A percentile compares a stretch with the other conserved stretches of the same genome.
Conservation (phyloP, 768 basidiomycete species). For the Lactarius sanguifluus region DNA sequence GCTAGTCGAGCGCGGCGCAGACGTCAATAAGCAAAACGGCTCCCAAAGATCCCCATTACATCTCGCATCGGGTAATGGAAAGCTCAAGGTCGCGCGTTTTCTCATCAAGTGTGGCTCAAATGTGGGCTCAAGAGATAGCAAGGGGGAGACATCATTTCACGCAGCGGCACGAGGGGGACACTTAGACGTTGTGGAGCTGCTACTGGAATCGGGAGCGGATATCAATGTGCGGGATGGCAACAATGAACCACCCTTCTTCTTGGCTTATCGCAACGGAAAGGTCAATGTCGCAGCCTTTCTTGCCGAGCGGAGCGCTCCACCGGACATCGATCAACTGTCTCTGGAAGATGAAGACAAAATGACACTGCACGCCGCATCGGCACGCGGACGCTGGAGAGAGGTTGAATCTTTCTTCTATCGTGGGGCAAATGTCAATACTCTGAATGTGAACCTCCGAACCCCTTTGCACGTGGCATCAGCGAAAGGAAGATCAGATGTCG, state of each 20-base stretch:
- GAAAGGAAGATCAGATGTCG: neutral
- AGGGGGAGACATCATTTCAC: neutral
- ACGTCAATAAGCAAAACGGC: neutral
- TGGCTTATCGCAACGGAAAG: neutral
- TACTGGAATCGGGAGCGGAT: conserved; percentile 7
- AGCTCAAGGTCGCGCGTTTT: neutral
- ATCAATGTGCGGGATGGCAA: neutral
- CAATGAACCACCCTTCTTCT: neutral
- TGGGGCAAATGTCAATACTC: neutral
- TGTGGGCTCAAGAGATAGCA: neutral
- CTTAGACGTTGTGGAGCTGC: neutral
- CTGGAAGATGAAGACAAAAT: no score
- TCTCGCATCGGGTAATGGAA: fast-evolving
- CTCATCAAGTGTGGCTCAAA: neutral
- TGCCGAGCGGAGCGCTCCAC: no score
- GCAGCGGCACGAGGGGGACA: neutral
- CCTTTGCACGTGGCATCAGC: neutral
- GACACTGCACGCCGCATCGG: neutral
- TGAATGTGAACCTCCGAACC: neutral
- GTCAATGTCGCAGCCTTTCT: neutral
- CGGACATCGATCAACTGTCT: no score
- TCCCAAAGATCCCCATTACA: neutral
- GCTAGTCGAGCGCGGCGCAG: neutral
- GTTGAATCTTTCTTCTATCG: neutral
- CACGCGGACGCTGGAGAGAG: neutral